A percentile compares a stretch with the other conserved stretches of the same genome.
Conservation (phyloP, 202 grass and related monocot species). For the Digitaria exilis region DNA sequence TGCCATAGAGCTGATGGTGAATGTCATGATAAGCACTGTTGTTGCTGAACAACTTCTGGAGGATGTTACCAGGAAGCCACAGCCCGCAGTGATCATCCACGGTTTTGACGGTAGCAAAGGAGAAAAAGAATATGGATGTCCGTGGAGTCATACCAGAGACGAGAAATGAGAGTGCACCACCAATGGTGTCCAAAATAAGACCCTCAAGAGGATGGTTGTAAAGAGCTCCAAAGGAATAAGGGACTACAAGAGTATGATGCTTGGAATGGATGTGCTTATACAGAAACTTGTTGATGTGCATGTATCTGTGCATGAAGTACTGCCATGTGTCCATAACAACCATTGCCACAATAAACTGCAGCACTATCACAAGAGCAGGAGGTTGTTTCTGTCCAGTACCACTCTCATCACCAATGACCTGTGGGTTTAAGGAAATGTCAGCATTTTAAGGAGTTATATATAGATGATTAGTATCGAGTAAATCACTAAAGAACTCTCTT, state of each 20-base stretch:
- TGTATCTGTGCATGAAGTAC: conserved; percentile 91
- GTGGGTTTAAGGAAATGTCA: conserved; percentile 34
- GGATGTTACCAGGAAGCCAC: conserved; percentile 79
- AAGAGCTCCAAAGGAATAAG: conserved; percentile 83
- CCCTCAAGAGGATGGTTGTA: conserved; percentile 95
- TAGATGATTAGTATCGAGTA: not conserved
- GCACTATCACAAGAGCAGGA: conserved; percentile 37
- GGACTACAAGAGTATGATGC: conserved; percentile 84
- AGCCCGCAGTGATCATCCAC: conserved; percentile 90
- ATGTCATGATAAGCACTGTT: conserved; percentile 88
- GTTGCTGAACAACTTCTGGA: conserved; percentile 73
- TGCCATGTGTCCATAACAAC: conserved; percentile 91
- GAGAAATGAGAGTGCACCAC: conserved; percentile 78
- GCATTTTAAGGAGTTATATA: not conserved
- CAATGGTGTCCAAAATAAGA: conserved; percentile 76
- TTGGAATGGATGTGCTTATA: conserved; percentile 89
- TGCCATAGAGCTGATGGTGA: conserved; percentile 81
- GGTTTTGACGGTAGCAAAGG: conserved; percentile 79
- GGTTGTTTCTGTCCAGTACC: conserved; percentile 43
- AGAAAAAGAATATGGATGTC: conserved; percentile 86
- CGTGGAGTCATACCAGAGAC: conserved; percentile 75
- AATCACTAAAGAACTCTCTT: not conserved
- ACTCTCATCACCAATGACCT: conserved; percentile 68
- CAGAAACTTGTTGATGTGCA: conserved; percentile 89
- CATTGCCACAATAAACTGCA: conserved; percentile 78